Percentiles rank a stretch among this genome's conserved stretches.
phyloP scores from a whole-genome alignment of 2,329 filamentous ascomycete species.

The Aspergillus pseudotamarii region DNA sequence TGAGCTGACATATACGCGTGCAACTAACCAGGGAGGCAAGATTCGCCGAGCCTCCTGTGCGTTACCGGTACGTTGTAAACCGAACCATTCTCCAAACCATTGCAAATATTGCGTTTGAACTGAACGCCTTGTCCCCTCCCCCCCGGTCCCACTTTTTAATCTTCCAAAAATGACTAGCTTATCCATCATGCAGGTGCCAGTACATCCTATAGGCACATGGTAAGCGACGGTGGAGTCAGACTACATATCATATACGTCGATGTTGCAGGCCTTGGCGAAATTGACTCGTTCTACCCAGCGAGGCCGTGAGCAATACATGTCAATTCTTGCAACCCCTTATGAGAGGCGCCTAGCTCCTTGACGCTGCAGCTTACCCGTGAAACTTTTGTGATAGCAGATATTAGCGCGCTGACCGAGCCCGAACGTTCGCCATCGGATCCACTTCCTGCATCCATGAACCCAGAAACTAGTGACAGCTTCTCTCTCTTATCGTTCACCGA shows the following conservation, averaged over 20 bases:
- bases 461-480: not conserved
- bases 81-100: not conserved
- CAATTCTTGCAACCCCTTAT: constrained; percentile 12
- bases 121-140: constrained; percentile 6
- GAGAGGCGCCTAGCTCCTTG: constrained; percentile 11
- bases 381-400: constrained; percentile 8
- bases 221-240: constrained; percentile 4
- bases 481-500: not conserved
- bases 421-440: not conserved
- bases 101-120: constrained; percentile 3
- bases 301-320: constrained; percentile 16
- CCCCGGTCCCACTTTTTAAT: constrained; percentile 15
- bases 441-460: not conserved
- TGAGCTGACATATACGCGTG: not conserved
- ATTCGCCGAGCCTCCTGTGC: constrained; percentile 9
- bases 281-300: constrained; percentile 18
- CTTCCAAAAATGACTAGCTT: constrained; percentile 20
- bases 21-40: not conserved
- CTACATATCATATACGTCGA: constrained; percentile 21
- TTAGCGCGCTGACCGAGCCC: constrained; percentile 10
- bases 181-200: constrained; percentile 19
- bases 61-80: constrained; percentile 8
- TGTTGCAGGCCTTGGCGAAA: constrained; percentile 14
- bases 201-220: constrained; percentile 20
- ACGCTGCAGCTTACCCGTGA: constrained; percentile 8